These are phyloP conservation scores for Neocucurbitaria cava DNA, from an alignment of 2,329 filamentous ascomycete species.

Conservation along the genomic window DNA sequence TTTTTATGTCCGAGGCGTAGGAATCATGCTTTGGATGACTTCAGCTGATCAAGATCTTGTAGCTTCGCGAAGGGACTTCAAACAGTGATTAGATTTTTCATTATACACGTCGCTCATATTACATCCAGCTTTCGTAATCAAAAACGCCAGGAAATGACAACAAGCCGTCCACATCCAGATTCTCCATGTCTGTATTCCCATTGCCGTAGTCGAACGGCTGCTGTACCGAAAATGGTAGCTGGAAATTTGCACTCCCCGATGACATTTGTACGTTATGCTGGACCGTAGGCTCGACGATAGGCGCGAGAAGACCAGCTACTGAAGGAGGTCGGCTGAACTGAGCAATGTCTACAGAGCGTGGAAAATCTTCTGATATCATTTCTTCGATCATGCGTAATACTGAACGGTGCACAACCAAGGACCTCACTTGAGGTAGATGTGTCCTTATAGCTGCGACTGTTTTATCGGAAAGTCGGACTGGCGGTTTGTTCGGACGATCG, in stretches of 20 bases:
- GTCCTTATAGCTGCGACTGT: conserved; percentile 10
- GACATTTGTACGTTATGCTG: background rate
- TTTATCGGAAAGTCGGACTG: conserved; percentile 18
- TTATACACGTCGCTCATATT: background rate
- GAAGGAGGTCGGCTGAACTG: conserved; percentile 4
- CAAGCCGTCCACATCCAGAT: conserved; percentile 10
- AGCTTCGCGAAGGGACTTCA: too few relatives aligned
- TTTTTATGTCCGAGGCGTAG: too few relatives aligned
- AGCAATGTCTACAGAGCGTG: conserved; percentile 1
- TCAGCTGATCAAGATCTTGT: too few relatives aligned
- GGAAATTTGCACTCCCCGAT: conserved; percentile 8
- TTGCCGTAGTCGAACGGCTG: conserved; percentile 10
- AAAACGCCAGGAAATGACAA: conserved; percentile 24
- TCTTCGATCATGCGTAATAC: conserved; percentile 29
- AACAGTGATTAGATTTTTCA: too few relatives aligned
- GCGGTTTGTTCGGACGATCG: conserved; percentile 20
- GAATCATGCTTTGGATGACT: too few relatives aligned
- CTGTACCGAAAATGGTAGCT: conserved; percentile 19
- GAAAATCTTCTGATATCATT: conserved; percentile 25
- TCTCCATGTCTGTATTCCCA: conserved; percentile 1
- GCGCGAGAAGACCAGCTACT: conserved; percentile 11
- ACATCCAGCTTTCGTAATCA: conserved; percentile 13
- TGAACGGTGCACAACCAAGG: conserved; percentile 23
- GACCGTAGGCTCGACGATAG: background rate
- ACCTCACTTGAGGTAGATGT: conserved; percentile 16